Conservation (phyloP, 176 grass and related monocot species). For the Hordeum marinum region DNA sequence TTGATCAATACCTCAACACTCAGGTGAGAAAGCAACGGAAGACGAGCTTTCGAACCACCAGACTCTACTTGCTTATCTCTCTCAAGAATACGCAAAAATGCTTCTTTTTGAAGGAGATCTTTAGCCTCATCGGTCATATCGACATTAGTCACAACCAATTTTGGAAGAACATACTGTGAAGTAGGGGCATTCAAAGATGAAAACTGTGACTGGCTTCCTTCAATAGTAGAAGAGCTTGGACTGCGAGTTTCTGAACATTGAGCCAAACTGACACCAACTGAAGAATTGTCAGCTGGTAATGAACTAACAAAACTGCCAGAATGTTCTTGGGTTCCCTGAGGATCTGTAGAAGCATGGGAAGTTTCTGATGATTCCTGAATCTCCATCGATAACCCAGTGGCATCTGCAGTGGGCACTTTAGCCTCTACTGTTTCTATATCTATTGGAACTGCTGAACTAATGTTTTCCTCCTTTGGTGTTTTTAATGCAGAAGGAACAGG, state of each 20-base stretch:
- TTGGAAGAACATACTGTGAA: conserved; percentile 67
- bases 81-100: conserved; percentile 75
- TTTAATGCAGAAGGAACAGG: conserved; percentile 32
- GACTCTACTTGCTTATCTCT: conserved; percentile 68
- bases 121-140: conserved; percentile 78
- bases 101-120: conserved; percentile 79
- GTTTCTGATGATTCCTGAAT: conserved; percentile 69
- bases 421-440: conserved; percentile 37
- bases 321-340: conserved; percentile 53
- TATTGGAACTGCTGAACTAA: conserved; percentile 37
- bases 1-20: conserved; percentile 76
- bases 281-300: conserved; percentile 46
- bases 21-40: conserved; percentile 80
- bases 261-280: conserved; percentile 39
- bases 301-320: conserved; percentile 48
- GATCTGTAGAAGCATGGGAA: conserved; percentile 65
- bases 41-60: conserved; percentile 50
- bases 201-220: conserved; percentile 55
- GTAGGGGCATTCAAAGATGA: conserved; percentile 25
- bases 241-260: conserved; percentile 60
- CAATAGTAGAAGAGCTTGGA: conserved; percentile 43
- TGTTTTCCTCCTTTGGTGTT: conserved; percentile 36
- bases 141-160: conserved; percentile 71
- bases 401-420: conserved; percentile 51
- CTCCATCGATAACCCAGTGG: conserved; percentile 37